These are phyloP conservation scores for Periconia sp. DNA, from an alignment of 2,329 filamentous ascomycete genomes.

Conservation along the genomic window DNA sequence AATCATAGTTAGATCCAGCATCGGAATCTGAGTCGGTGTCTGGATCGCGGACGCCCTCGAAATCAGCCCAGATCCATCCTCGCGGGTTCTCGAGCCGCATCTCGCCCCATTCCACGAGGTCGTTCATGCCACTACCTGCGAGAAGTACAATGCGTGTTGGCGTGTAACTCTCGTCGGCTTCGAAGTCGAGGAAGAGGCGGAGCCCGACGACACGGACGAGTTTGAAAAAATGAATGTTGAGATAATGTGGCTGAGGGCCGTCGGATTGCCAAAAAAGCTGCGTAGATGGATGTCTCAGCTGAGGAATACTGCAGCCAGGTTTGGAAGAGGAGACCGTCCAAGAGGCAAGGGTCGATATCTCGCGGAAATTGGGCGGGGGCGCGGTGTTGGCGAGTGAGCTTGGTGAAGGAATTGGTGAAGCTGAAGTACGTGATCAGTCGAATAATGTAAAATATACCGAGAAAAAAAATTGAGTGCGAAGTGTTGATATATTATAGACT, in stretches of 20 bases:
- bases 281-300: slow-evolving; percentile 73
- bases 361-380: slow-evolving; percentile 62
- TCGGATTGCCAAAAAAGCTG: slow-evolving; percentile 83
- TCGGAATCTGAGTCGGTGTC: slow-evolving; percentile 21
- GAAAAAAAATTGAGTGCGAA: background rate
- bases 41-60: slow-evolving; percentile 60
- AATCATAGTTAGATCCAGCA: slow-evolving; percentile 21
- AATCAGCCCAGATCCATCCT: slow-evolving; percentile 88
- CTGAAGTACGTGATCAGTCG: background rate
- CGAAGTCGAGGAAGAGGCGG: slow-evolving; percentile 86
- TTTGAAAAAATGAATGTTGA: slow-evolving; percentile 85
- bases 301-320: slow-evolving; percentile 75
- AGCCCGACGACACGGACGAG: slow-evolving; percentile 76
- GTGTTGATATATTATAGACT: background rate
- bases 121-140: slow-evolving; percentile 88
- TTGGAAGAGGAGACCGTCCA: slow-evolving; percentile 84
- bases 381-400: slow-evolving; percentile 10
- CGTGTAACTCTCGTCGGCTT: slow-evolving; percentile 92
- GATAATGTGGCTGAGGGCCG: slow-evolving; percentile 77
- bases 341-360: slow-evolving; percentile 80
- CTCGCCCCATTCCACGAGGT: slow-evolving; percentile 82
- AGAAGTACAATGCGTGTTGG: slow-evolving; percentile 89
- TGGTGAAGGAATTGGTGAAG: background rate
- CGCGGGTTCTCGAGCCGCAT: slow-evolving; percentile 77
- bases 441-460: background rate